phyloP scores from a whole-genome alignment of 768 basidiomycete species.

The Termitomyces sp. region DNA sequence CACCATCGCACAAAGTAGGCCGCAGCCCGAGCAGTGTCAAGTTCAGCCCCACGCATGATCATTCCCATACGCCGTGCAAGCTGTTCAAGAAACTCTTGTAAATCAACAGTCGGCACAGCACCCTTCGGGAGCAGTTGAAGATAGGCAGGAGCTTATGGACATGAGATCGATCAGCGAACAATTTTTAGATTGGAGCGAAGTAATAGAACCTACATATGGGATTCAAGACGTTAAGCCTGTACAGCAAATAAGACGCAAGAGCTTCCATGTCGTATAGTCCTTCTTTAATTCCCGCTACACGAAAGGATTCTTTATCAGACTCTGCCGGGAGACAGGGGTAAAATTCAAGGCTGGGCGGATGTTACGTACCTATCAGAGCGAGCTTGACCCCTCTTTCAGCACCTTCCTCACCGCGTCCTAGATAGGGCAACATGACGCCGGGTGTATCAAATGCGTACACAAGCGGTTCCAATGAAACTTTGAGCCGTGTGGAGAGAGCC shows the following conservation, averaged over 20 bases:
- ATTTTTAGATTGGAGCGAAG: slow-evolving; percentile 6
- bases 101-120: slow-evolving; percentile 53
- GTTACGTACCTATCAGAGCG: slow-evolving; percentile 81
- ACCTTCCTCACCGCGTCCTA: slow-evolving; percentile 81
- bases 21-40: slow-evolving; percentile 69
- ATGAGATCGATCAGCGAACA: slow-evolving; percentile 1
- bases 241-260: slow-evolving; percentile 83
- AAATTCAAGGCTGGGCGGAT: slow-evolving; percentile 1
- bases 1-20: slow-evolving; percentile 86
- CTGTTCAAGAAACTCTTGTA: slow-evolving; percentile 61
- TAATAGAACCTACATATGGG: slow-evolving; percentile 53
- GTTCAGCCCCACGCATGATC: slow-evolving; percentile 70
- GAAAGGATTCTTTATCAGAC: slow-evolving; percentile 12
- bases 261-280: slow-evolving; percentile 83
- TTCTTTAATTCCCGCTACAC: slow-evolving; percentile 89
- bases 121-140: slow-evolving; percentile 54
- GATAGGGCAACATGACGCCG: slow-evolving; percentile 94
- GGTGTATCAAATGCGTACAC: slow-evolving; percentile 96
- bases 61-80: slow-evolving; percentile 80
- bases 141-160: slow-evolving; percentile 63
- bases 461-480: slow-evolving; percentile 73
- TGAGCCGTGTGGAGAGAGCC: slow-evolving; percentile 83
- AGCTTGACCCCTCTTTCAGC: slow-evolving; percentile 92
- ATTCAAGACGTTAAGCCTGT: slow-evolving; percentile 76
- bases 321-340: slow-evolving; percentile 13